phyloP scores from a whole-genome alignment of 1,284 basidiomycete genomes.

The Ceraceosorus guamensis region DNA sequence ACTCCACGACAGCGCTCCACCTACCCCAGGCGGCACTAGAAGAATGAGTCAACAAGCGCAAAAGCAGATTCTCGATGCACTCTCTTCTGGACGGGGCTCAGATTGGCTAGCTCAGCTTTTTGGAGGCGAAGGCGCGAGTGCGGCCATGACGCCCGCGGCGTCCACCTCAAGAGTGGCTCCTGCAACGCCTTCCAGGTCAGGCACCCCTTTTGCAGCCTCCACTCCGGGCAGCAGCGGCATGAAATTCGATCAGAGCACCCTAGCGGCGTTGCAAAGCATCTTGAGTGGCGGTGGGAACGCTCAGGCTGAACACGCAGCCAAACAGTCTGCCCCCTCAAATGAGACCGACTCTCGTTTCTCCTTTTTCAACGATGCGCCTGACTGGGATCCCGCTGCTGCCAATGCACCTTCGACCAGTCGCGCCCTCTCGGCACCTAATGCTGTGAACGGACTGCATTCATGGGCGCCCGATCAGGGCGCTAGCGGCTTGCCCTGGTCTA shows the following conservation, averaged over 20 bases:
- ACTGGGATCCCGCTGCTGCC: not conserved
- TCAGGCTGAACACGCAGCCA: slow-evolving; percentile 1
- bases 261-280: slow-evolving; percentile 32
- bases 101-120: slow-evolving; percentile 34
- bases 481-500: not conserved
- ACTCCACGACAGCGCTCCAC: not conserved
- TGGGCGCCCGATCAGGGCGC: not conserved
- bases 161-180: slow-evolving; percentile 12
- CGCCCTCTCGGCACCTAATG: too few relatives aligned
- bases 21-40: slow-evolving; percentile 23
- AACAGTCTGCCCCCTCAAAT: slow-evolving; percentile 2
- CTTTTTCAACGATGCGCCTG: slow-evolving; percentile 9
- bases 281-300: slow-evolving; percentile 12
- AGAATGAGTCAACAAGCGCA: slow-evolving; percentile 23
- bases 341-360: too few relatives aligned
- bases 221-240: slow-evolving; percentile 16
- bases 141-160: slow-evolving; percentile 18
- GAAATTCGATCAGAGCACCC: slow-evolving; percentile 35
- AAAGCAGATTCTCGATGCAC: slow-evolving; percentile 31
- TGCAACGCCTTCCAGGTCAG: too few relatives aligned
- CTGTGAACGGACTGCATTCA: too few relatives aligned
- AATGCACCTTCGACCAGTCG: too few relatives aligned
- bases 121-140: slow-evolving; percentile 8
- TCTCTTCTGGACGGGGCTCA: slow-evolving; percentile 31
- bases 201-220: not conserved